Percentiles rank a stretch among this genome's conserved stretches.
Conservation (phyloP, 352 stramenopile genomes). For the Peronospora belbahrii region DNA sequence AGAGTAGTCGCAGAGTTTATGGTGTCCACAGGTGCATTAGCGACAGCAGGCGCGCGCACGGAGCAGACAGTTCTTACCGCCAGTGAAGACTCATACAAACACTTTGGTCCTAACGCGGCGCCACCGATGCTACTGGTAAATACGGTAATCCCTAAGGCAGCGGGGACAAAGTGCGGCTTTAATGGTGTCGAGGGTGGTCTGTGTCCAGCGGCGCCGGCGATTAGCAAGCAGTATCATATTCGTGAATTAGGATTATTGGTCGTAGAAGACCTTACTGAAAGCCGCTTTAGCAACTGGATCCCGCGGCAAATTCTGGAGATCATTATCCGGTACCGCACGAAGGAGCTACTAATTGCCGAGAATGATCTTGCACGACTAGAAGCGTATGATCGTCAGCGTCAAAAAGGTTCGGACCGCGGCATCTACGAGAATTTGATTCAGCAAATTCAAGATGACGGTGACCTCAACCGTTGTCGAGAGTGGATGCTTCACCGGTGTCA, state of each 20-base stretch:
- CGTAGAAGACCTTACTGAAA: conserved; percentile 78
- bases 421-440: conserved; percentile 87
- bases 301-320: conserved; percentile 76
- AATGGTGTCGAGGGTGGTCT: conserved; percentile 47
- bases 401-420: conserved; percentile 70
- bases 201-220: conserved; percentile 39
- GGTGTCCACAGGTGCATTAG: conserved; percentile 52
- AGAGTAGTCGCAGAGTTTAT: conserved; percentile 75
- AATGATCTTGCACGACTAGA: conserved; percentile 71
- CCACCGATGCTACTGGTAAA: conserved; percentile 72
- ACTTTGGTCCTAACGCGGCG: conserved; percentile 41
- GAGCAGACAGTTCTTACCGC: conserved; percentile 56
- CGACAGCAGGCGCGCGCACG: conserved; percentile 52
- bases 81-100: conserved; percentile 69
- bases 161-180: conserved; percentile 55
- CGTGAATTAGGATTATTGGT: conserved; percentile 73
- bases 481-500: conserved; percentile 74
- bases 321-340: conserved; percentile 67
- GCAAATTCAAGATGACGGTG: conserved; percentile 82
- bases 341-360: conserved; percentile 65
- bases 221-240: conserved; percentile 84
- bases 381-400: conserved; percentile 63
- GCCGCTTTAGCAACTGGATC: conserved; percentile 78
- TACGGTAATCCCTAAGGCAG: conserved; percentile 66
- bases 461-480: conserved; percentile 74